A percentile compares a stretch with the other conserved stretches of the same genome.
Evolutionary conservation across 129 eudicot genomes (phyloP).

Genomic region (Silybum marianum): DNA sequence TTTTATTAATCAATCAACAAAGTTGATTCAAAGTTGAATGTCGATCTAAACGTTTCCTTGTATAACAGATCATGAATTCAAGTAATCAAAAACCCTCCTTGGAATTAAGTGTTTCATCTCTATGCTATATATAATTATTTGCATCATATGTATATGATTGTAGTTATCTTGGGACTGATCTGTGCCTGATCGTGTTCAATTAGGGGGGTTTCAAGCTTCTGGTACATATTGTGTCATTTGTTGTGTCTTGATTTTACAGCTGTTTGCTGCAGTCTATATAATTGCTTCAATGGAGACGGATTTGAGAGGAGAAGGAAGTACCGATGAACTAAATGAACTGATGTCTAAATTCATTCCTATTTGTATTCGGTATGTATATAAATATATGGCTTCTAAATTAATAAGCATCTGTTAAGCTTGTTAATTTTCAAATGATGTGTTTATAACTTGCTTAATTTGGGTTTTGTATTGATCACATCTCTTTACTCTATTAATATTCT

Average conservation of each 20-base stretch:
- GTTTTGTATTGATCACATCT: slow-evolving; percentile 4
- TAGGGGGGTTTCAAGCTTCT: background rate
- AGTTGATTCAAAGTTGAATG: background rate
- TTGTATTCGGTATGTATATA: slow-evolving; percentile 5
- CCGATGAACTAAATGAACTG: background rate
- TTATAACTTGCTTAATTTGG: slow-evolving; percentile 2
- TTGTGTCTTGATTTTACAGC: background rate
- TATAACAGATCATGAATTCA: background rate
- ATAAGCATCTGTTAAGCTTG: background rate
- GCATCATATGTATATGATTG: background rate
- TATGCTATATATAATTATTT: background rate
- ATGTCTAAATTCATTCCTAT: background rate
- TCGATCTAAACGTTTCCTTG: slow-evolving; percentile 1
- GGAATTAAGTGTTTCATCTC: background rate
- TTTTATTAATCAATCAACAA: background rate
- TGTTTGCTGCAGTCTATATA: background rate
- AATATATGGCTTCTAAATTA: background rate
- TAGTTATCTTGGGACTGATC: background rate
- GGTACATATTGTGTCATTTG: background rate
- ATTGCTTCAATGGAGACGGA: background rate
- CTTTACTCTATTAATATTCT: background rate
- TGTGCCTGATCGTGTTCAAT: background rate
- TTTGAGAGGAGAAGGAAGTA: background rate
- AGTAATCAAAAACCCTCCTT: background rate
- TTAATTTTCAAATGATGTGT: slow-evolving; percentile 2